Evolutionary conservation across 805 yeast genomes (phyloP).

Genomic region (Nakazawaea ernobii): DNA sequence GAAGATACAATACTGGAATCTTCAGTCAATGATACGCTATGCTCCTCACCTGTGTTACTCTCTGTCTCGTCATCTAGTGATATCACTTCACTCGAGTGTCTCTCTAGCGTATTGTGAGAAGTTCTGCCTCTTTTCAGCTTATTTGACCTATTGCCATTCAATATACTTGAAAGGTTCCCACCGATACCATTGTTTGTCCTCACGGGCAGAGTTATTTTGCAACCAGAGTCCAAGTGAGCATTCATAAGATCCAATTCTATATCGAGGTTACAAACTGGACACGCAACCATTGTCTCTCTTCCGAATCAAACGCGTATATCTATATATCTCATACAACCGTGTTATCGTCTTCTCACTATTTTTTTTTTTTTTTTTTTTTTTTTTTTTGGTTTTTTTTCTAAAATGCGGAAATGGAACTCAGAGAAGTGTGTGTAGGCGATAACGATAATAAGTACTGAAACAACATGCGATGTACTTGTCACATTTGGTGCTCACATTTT

Average conservation of each 20-base stretch:
- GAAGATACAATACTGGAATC: too few relatives aligned
- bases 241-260: constrained; percentile 25
- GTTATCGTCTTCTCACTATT: neutral
- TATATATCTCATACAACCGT: neutral
- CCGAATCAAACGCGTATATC: neutral
- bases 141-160: constrained; percentile 8
- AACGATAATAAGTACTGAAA: neutral
- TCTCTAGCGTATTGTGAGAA: neutral
- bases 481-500: neutral
- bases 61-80: constrained; percentile 1
- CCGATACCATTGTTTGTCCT: neutral
- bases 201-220: constrained; percentile 3
- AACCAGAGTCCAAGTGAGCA: constrained; percentile 28
- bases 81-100: constrained; percentile 5
- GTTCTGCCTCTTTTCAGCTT: neutral
- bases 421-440: too few relatives aligned
- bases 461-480: constrained; percentile 5
- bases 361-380: neutral
- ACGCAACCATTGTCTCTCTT: constrained; percentile 21
- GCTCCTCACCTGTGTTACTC: too few relatives aligned
- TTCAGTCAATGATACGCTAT: too few relatives aligned
- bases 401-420: too few relatives aligned
- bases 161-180: constrained; percentile 3
- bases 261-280: constrained; percentile 28
- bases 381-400: too few relatives aligned